A percentile compares a stretch with the other conserved stretches of the same genome.
Evolutionary conservation across 106 monocot species (phyloP).

Genomic region (Dioscorea dumetorum): DNA sequence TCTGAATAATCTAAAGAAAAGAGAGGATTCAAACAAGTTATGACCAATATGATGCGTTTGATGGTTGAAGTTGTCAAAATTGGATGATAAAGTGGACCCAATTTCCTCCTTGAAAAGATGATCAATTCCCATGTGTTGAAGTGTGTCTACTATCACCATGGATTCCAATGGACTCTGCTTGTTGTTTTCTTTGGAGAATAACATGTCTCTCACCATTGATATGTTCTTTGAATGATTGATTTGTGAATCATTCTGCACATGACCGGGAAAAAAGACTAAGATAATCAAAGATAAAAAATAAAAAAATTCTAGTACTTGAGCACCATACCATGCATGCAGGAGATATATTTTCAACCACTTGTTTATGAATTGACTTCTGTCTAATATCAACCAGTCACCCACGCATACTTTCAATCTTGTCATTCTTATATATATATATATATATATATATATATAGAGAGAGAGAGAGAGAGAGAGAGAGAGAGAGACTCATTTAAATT

Average conservation of each 20-base stretch:
- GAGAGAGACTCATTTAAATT: too few species aligned
- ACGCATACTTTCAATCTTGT: too few species aligned
- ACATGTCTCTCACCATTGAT: conserved; percentile 5
- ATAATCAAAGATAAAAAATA: too few species aligned
- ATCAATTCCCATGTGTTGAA: conserved; percentile 24
- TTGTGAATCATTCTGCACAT: background rate
- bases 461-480: too few species aligned
- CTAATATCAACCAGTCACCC: too few species aligned
- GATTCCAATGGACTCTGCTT: background rate
- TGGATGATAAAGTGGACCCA: background rate
- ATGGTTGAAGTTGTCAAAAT: background rate
- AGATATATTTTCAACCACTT: too few species aligned
- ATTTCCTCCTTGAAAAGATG: conserved; percentile 31
- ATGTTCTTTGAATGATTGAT: conserved; percentile 1
- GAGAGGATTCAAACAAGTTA: background rate
- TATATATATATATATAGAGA: too few species aligned
- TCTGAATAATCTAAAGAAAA: conserved; percentile 24
- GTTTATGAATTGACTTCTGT: too few species aligned
- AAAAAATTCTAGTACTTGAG: too few species aligned
- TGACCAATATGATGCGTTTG: background rate
- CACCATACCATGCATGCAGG: too few species aligned
- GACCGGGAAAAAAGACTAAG: too few species aligned
- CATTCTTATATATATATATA: too few species aligned
- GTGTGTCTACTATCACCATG: conserved; percentile 13
- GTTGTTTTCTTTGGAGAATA: background rate